Evolutionary conservation across 768 basidiomycete species (phyloP), one percentile per base, ranked within the genome.

Genomic region (Exsudoporus frostii): DNA sequence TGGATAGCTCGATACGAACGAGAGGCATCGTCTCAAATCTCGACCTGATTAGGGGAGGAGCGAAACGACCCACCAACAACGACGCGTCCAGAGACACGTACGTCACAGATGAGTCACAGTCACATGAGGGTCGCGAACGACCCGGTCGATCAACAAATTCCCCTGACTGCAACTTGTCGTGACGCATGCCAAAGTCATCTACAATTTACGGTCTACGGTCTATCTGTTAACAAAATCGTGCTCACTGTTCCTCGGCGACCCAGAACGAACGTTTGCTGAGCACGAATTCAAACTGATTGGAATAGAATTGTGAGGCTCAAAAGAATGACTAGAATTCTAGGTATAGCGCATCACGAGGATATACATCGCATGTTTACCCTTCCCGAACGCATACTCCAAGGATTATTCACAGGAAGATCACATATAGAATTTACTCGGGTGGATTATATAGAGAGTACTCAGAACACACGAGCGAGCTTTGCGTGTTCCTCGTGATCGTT

Each of bases 1-100:
- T 90, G 74, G 83, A 92, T 37, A 98, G 73, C 74, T 97, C 94
- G 52, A 98, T 90, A 60, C 86, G 86, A 54, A 83, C 65, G 53
- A 92, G 82, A 54, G 90, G 90, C 90, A 93, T 92, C 39, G 54
- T 53, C 38, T 30, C 42, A 38, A 47, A 44, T 49, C 39, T 48
- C 48, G 51, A n/a, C 32, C 24, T 29, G 44, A 14, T 67, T 61
- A 67, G 62, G 64, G 63, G 63, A 58, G 45, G 34, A 22, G 20
- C 36, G 30, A 55, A 37, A 45, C 27, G 38, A n/a, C 27, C 17
- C 17, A 50, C 51, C 55, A 64, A 56, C 59, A 57, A 57, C 34
- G 38, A 65, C 65, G 60, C 65, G 65, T 56, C 51, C 11, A 44
- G 37, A 54, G 42, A 61, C 64, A 67, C 62, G 65, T 30, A 48